Evolutionary conservation across 1,284 basidiomycete genomes (phyloP).

Genomic region (Earliella scabrosa): DNA sequence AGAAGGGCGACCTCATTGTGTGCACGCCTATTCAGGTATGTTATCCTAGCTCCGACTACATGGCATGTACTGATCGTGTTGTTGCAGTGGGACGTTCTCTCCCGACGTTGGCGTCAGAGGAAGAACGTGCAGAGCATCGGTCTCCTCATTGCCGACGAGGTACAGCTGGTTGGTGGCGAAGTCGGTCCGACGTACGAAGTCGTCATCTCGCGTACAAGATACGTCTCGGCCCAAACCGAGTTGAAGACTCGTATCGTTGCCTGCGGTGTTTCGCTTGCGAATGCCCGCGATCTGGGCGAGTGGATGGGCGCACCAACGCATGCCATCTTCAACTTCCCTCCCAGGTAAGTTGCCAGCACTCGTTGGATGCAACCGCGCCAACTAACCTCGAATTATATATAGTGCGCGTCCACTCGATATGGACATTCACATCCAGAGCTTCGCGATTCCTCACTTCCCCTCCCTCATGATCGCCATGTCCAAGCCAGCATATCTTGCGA

Average conservation of each 20-base stretch:
- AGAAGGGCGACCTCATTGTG: slow-evolving; percentile 92
- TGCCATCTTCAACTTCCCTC: slow-evolving; percentile 97
- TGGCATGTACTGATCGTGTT: slow-evolving; percentile 14
- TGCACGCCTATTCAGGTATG: slow-evolving; percentile 85
- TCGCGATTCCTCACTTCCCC: slow-evolving; percentile 96
- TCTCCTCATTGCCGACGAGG: slow-evolving; percentile 93
- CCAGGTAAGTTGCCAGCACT: no score
- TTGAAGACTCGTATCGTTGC: slow-evolving; percentile 92
- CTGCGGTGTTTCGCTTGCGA: slow-evolving; percentile 94
- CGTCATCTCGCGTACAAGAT: slow-evolving; percentile 92
- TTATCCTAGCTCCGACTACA: background rate
- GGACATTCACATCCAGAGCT: slow-evolving; percentile 97
- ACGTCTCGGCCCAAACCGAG: slow-evolving; percentile 95
- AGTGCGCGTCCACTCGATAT: slow-evolving; percentile 94
- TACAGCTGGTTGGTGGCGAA: slow-evolving; percentile 92
- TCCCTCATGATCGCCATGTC: slow-evolving; percentile 99
- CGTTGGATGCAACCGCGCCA: no score
- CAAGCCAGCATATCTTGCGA: slow-evolving; percentile 95
- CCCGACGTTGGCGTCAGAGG: slow-evolving; percentile 93
- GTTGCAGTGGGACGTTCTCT: slow-evolving; percentile 93
- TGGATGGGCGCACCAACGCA: slow-evolving; percentile 97
- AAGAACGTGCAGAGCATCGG: slow-evolving; percentile 97
- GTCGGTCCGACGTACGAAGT: slow-evolving; percentile 97
- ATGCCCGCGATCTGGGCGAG: slow-evolving; percentile 94
- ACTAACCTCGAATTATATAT: background rate